Base-by-base conservation (phyloP, 2,329 filamentous ascomycete genomes). In the Epichloe scottii region DNA sequence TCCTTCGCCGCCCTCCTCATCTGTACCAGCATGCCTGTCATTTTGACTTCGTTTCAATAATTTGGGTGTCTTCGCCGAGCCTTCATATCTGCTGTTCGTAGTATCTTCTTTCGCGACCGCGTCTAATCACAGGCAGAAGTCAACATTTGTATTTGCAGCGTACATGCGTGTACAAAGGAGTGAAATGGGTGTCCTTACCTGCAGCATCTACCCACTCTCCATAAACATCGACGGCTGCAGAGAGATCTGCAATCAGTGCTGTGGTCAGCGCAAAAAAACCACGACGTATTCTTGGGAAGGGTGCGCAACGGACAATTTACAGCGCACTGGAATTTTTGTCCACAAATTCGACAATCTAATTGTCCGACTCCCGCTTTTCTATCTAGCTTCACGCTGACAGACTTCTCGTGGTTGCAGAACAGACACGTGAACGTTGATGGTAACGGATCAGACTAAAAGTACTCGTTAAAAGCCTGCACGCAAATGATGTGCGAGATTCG, bases 341-440 rank as follows among this genome's bases (percentile, higher is more conserved):
- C 90, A 68, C 93, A 98, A 49, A 95, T 81, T 66, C 91, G 95
- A 73, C 93, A 98, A 53, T 84, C 81, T 26, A 98, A 75, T 54
- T 86, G 81, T 45, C 91, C 93, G 38, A 95, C 78, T 48, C 89
- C 89, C 30, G 82, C 75, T 67, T 97, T 97, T 76, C 95, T 95
- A 66, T 98, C 89, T 48, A 98, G 77, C 68, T 94, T 93, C 58
- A 96, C 87, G 30, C 81, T 78, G 49, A 98, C 87, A 0, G 90
- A 88, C 58, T 89, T 93, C 66, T 97, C 93, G 70, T 97, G 90
- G 67, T 96, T 97, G 76, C 93, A 98, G 72, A 98, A 98, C 44
- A 98, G 82, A 66, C 93, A 98, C 52, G 90, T 88, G 68, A 98
- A 98, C n/a, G 81, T 80, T 3, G 87, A 90, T 3, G 85, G 77